phyloP scores from a whole-genome alignment of 805 yeast species.

The Candida germanica region DNA sequence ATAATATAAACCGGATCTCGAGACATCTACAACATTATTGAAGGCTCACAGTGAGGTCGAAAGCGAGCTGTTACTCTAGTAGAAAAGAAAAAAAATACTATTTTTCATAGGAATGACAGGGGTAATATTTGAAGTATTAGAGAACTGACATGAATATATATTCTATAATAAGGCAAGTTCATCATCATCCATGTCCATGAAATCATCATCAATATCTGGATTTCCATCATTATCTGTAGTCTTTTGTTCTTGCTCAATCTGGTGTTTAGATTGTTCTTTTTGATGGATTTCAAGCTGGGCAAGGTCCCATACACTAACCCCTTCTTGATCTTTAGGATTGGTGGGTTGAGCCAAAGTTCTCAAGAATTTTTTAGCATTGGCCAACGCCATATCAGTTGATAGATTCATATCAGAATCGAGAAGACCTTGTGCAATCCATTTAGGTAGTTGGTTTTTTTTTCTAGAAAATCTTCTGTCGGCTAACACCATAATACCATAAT shows the following conservation, averaged over 20 bases:
- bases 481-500: conserved; percentile 96
- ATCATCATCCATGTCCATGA: conserved; percentile 47
- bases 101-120: too few species aligned
- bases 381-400: conserved; percentile 96
- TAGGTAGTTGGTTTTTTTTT: conserved; percentile 85
- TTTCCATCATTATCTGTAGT: conserved; percentile 10
- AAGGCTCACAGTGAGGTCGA: too few species aligned
- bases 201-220: conserved; percentile 28
- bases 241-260: conserved; percentile 12
- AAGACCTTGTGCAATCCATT: conserved; percentile 94
- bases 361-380: conserved; percentile 88
- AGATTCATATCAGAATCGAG: conserved; percentile 87
- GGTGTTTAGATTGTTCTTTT: conserved; percentile 38
- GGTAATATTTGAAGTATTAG: too few species aligned
- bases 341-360: conserved; percentile 93
- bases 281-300: conserved; percentile 65
- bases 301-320: conserved; percentile 88
- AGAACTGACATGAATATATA: conserved; percentile 3
- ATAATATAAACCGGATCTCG: conserved; percentile 14
- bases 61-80: too few species aligned
- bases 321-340: conserved; percentile 86
- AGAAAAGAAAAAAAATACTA: too few species aligned
- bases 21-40: conserved; percentile 2
- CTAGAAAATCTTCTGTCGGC: conserved; percentile 92
- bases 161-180: conserved; percentile 34